Percentiles rank a stretch among this genome's conserved stretches.
Evolutionary conservation across 192 early-diverging fungal species (phyloP).

Genomic region (Mortierella hygrophila): DNA sequence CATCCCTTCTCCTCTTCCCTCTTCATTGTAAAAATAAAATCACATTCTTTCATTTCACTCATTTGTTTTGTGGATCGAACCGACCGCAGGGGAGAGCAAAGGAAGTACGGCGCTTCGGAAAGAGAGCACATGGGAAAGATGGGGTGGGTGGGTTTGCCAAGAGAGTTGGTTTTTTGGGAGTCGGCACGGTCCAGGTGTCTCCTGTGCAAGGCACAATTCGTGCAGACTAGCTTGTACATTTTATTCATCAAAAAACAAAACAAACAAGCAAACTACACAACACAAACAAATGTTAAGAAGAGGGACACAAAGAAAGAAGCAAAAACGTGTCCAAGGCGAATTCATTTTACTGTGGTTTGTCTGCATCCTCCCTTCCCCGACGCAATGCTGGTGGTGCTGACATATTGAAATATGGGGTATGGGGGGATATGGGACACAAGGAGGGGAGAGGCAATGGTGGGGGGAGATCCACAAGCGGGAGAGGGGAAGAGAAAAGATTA

Average conservation of each 20-base stretch:
- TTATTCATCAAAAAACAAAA: not conserved
- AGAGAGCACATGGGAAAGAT: not conserved
- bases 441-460: no score
- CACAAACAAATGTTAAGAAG: no score
- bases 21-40: not conserved
- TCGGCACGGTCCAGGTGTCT: conserved; percentile 15
- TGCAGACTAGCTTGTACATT: no score
- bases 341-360: not conserved
- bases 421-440: no score
- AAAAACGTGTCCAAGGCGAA: not conserved
- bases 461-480: no score
- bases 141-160: not conserved
- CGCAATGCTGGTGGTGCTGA: no score
- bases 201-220: not conserved
- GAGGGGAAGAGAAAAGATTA: no score
- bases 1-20: not conserved
- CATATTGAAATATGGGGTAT: no score
- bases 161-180: not conserved
- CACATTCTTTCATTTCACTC: not conserved
- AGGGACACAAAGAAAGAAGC: not conserved
- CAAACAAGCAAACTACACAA: not conserved
- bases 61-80: not conserved
- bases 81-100: not conserved
- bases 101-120: not conserved
- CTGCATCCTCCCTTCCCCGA: no score